A percentile compares a stretch with the other conserved stretches of the same genome.
Conservation (phyloP, 257 asterid species). For the Datura wrightii region DNA sequence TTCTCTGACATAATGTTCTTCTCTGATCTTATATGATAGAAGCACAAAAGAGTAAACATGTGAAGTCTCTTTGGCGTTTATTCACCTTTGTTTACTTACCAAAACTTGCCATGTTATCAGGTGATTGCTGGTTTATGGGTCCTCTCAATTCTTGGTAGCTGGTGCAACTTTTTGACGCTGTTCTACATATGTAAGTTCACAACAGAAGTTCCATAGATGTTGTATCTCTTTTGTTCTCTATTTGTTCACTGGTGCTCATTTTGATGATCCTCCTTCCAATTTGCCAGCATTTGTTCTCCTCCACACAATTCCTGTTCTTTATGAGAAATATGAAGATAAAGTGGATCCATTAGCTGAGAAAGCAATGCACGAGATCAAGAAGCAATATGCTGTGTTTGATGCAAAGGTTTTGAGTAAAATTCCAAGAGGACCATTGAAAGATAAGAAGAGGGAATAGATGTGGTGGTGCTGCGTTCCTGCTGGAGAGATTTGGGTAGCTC, state of each 20-base stretch:
- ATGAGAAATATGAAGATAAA: slow-evolving; percentile 83
- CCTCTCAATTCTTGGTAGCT: slow-evolving; percentile 81
- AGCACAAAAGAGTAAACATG: not conserved
- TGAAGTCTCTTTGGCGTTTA: not conserved
- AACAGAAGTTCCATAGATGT: too few species aligned
- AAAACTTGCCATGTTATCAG: slow-evolving; percentile 41
- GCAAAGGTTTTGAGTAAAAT: slow-evolving; percentile 75
- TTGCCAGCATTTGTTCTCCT: slow-evolving; percentile 70
- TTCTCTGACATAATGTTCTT: not conserved
- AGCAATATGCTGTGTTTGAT: slow-evolving; percentile 75
- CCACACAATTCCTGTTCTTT: slow-evolving; percentile 80
- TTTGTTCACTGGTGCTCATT: not conserved
- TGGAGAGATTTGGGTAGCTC: not conserved
- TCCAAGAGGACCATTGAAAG: slow-evolving; percentile 66
- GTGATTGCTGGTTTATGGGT: slow-evolving; percentile 76
- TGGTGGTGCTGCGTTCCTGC: not conserved
- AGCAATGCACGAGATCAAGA: slow-evolving; percentile 67
- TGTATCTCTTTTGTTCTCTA: not conserved
- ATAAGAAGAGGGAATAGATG: slow-evolving; percentile 63
- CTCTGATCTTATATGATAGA: not conserved
- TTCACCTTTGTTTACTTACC: not conserved
- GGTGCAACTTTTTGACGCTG: slow-evolving; percentile 84
- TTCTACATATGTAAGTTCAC: slow-evolving; percentile 64
- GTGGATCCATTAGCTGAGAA: slow-evolving; percentile 76
- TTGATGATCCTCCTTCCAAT: not conserved